Evolutionary conservation across 73 alveolate species (phyloP).

Genomic region (Tetrahymena elliotti): DNA sequence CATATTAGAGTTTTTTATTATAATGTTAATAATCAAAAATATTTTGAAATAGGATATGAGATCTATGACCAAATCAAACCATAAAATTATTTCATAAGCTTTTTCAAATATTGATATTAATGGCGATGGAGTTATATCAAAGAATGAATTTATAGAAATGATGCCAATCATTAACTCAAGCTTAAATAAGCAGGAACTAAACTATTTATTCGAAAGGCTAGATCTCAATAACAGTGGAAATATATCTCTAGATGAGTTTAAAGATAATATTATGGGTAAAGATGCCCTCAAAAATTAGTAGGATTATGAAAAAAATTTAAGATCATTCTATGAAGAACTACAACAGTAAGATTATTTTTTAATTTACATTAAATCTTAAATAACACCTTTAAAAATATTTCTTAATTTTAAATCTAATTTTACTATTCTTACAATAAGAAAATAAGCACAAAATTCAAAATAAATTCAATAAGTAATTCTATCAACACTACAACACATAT

Average conservation of each 20-base stretch:
- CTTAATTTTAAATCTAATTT: too few species aligned
- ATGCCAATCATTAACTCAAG: neutral
- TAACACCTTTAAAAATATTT: too few species aligned
- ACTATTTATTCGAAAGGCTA: neutral
- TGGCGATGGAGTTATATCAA: neutral
- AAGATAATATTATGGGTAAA: neutral
- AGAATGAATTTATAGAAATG: neutral
- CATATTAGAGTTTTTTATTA: too few species aligned
- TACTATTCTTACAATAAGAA: too few species aligned
- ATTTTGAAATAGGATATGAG: neutral
- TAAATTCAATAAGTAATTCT: too few species aligned
- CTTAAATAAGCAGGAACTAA: neutral
- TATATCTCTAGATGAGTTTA: neutral
- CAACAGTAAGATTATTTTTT: neutral
- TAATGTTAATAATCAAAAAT: too few species aligned
- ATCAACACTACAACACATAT: too few species aligned
- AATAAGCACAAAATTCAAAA: too few species aligned
- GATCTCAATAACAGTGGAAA: neutral
- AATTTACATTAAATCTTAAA: too few species aligned
- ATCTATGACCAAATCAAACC: neutral
- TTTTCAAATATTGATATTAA: neutral
- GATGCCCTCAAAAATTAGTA: neutral
- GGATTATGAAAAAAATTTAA: neutral
- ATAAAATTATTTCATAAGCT: neutral
- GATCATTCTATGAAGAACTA: neutral